Evolutionary conservation across 495 filamentous ascomycete genomes (phyloP), one percentile per base, ranked within the genome.

Genomic region (Aspergillus baeticus): DNA sequence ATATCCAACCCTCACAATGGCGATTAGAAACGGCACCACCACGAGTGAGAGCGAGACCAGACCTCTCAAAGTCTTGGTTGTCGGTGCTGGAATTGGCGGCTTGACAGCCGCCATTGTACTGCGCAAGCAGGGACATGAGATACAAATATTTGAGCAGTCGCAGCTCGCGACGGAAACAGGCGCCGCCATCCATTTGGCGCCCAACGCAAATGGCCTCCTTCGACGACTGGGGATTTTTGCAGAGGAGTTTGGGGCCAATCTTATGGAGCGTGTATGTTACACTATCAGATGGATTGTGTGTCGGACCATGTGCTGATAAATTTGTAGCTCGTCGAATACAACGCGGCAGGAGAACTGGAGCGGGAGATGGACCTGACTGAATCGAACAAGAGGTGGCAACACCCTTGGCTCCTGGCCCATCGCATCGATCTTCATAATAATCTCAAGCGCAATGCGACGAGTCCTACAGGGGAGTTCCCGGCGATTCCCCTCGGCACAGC

Each of bases 121-220:
- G 17, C 33, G 34, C 33, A 45, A 39, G 3, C 33, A 35, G 17
- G 52, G 52, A 2, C 52, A 55, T 31, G 42, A 47, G 1, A 22
- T 43, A 10, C 39, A 55, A 20, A 23, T 55, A 11, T 47, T 55
- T 20, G 52, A 55, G 41, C 52, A 47, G 38, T 55, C 52, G 3
- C 31, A 22, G 0, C 33, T 55, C 1, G 18, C 33, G 6, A 21
- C 20, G 1, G 52, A 55, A 15, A 36, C 20, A 0, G 52, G 52
- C 1, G 52, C 52, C 11, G 52, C 52, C 1, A 37, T 55, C 6
- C 42, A 55, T 15, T 17, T 55, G 3, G 42, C 42, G 10, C 52
- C 52, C 0, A 55, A 55, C n/a, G 52, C 52, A 2, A 47, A 35
- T 17, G 20, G 52, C 5, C n/a, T 55, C 11, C 22, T 55, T 10